These are phyloP conservation scores for Candida anutae DNA, from an alignment of 1,139 yeast species.

Conservation along the genomic window DNA sequence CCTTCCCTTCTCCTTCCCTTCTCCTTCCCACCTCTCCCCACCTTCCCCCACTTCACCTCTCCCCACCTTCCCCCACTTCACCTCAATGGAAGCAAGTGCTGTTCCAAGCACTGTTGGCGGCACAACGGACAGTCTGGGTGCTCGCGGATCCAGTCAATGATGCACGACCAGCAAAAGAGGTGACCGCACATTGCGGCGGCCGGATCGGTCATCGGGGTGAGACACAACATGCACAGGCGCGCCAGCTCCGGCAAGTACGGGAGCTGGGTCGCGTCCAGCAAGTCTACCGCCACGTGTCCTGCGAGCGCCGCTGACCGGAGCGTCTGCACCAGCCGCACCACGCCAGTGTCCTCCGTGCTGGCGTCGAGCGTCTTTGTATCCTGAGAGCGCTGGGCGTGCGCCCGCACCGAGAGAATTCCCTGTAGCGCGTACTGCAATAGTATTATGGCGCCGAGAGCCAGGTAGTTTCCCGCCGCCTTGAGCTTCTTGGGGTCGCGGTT, in stretches of 20 bases:
- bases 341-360: not conserved
- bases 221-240: slow-evolving; percentile 76
- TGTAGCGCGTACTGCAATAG: slow-evolving; percentile 52
- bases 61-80: slow-evolving; percentile 11
- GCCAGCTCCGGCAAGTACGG: slow-evolving; percentile 68
- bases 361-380: not conserved
- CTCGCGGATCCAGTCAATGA: slow-evolving; percentile 83
- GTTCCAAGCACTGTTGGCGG: slow-evolving; percentile 67
- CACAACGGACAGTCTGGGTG: slow-evolving; percentile 90
- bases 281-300: slow-evolving; percentile 26
- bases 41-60: too few species aligned
- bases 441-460: slow-evolving; percentile 66
- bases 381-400: not conserved
- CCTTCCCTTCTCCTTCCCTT: too few species aligned
- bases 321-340: not conserved
- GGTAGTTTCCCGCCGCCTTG: slow-evolving; percentile 54
- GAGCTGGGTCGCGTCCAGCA: slow-evolving; percentile 48
- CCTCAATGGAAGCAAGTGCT: slow-evolving; percentile 62
- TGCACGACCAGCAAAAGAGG: slow-evolving; percentile 86
- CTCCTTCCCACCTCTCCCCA: too few species aligned
- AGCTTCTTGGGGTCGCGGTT: slow-evolving; percentile 40
- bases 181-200: slow-evolving; percentile 90
- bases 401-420: slow-evolving; percentile 17
- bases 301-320: not conserved
- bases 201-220: slow-evolving; percentile 74